Base-by-base conservation (phyloP, 1,284 basidiomycete genomes). In the Leccinum cinnamomeum region DNA sequence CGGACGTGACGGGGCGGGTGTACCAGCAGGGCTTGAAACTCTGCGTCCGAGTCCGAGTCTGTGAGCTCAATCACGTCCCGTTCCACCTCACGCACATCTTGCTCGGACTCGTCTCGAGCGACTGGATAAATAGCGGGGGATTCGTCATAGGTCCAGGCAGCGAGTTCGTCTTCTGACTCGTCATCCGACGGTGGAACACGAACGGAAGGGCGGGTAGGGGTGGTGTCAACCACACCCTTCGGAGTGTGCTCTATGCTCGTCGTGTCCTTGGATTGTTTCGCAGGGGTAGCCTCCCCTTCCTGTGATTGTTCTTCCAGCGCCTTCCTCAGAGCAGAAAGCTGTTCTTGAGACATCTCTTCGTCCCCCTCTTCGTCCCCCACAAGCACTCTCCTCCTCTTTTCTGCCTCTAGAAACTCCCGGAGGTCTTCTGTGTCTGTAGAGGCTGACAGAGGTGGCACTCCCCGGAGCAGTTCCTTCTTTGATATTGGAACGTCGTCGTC, bases 341-440 rank as follows among this genome's bases (percentile, higher is more conserved):
- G 63, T 53, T 70, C 70, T 59, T 46, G 55, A 46, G 67, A 66
- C 58, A 73, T 50, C 2, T 67, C 70, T 30, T 71, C 73, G 39
- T 76, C 75, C 18, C 65, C 75, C 18, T 74, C 75, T 44, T 79
- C 79, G 23, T 77, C 79, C 5, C 84, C 84, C 64, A 75, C 81
- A 53, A 77, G 60, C 61, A 82, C 83, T 67, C 77, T 82, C 60
- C 84, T 76, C 63, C 66, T 71, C 66, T 72, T 75, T 69, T 91
- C 90, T 2, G 83, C 86, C 62, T 87, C 83, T 68, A 91, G 66
- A 62, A 91, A 92, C 51, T 86, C 85, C 60, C 75, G 76, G 59
- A 91, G 76, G 68, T 90, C 89, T 60, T 85, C 78, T 7, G 83
- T 84, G 60, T 85, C 81, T 11, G 77, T 76, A 3, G 75, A 74